Conservation (phyloP, 768 basidiomycete species). For the Podaxis sp. region DNA sequence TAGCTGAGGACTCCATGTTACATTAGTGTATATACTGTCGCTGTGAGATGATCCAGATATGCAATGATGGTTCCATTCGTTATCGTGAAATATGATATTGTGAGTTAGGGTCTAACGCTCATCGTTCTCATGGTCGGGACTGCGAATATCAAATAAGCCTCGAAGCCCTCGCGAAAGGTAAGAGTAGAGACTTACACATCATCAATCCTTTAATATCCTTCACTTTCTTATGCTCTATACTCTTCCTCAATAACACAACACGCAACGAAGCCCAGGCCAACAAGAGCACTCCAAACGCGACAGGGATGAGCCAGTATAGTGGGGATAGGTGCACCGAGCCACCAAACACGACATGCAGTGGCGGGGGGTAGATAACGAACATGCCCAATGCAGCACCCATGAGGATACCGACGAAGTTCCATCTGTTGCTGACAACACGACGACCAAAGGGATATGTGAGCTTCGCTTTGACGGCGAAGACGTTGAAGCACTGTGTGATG, state of each 20-base stretch:
- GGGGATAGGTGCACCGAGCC: slow-evolving; percentile 54
- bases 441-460: slow-evolving; percentile 62
- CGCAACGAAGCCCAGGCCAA: slow-evolving; percentile 56
- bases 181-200: slow-evolving; percentile 53
- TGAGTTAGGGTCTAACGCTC: slow-evolving; percentile 35
- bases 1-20: neutral
- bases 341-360: slow-evolving; percentile 64
- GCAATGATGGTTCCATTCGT: neutral
- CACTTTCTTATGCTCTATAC: slow-evolving; percentile 49
- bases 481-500: slow-evolving; percentile 68
- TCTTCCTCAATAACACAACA: slow-evolving; percentile 52
- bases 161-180: neutral
- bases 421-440: slow-evolving; percentile 50
- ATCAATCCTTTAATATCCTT: slow-evolving; percentile 64
- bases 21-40: neutral
- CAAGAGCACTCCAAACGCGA: slow-evolving; percentile 52
- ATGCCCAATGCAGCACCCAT: slow-evolving; percentile 60
- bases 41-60: neutral
- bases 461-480: slow-evolving; percentile 64
- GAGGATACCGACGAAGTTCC: slow-evolving; percentile 61
- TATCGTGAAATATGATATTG: neutral
- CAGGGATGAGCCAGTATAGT: slow-evolving; percentile 65
- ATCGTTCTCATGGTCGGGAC: slow-evolving; percentile 64
- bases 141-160: slow-evolving; percentile 19
- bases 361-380: slow-evolving; percentile 67